Evolutionary conservation across 192 early-diverging fungal genomes (phyloP).

Genomic region (Backusella liffmaniae): DNA sequence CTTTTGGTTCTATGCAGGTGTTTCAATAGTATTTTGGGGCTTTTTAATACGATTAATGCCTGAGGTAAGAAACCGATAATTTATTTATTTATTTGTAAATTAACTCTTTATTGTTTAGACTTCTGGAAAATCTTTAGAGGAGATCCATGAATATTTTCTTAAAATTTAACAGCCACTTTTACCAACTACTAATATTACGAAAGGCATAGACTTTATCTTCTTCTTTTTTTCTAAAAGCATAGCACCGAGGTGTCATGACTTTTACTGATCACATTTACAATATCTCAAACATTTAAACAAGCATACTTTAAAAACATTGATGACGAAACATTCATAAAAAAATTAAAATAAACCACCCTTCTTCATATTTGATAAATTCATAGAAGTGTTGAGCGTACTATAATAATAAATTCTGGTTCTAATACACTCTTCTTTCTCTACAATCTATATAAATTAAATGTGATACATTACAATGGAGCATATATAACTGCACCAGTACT

Average conservation of each 20-base stretch:
- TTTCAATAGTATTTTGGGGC: slow-evolving; percentile 44
- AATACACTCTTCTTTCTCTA: too few relatives aligned
- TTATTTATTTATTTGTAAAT: background rate
- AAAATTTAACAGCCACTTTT: background rate
- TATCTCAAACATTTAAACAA: background rate
- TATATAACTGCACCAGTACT: too few relatives aligned
- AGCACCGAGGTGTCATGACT: background rate
- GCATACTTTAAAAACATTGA: background rate
- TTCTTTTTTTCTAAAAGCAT: background rate
- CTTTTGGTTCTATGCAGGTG: slow-evolving; percentile 49
- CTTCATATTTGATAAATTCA: too few relatives aligned
- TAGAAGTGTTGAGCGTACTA: too few relatives aligned
- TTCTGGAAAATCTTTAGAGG: slow-evolving; percentile 42
- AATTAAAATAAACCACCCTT: too few relatives aligned
- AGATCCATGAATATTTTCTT: slow-evolving; percentile 43
- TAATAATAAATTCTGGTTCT: too few relatives aligned
- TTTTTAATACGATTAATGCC: slow-evolving; percentile 48
- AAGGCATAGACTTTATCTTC: background rate
- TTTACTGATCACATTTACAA: background rate
- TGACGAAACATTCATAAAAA: too few relatives aligned
- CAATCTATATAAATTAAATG: too few relatives aligned
- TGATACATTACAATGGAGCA: too few relatives aligned
- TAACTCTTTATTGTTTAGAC: slow-evolving; percentile 20
- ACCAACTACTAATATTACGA: background rate
- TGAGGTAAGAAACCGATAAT: slow-evolving; percentile 22